Evolutionary conservation across 164 flowering plant genomes (phyloP), one percentile per base, ranked within the genome.

Genomic region (Aristolochia fimbriata): DNA sequence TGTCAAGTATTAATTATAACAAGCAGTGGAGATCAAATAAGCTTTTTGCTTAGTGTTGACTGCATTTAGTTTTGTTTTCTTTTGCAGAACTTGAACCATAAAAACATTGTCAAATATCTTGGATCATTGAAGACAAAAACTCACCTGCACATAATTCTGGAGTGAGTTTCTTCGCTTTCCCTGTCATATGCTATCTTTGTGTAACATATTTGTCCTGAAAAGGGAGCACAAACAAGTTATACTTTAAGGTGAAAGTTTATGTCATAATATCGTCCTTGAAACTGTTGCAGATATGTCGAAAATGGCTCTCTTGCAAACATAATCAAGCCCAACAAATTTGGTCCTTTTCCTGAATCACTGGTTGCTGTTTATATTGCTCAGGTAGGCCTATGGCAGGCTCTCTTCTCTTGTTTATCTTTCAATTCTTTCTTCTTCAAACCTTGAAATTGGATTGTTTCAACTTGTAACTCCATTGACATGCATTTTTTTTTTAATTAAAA

Each of bases 271-370:
- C 8, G 43, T 51, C 51, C 16, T 47, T 57, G 57, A 31, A 55
- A 12, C 51, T 59, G 23, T 13, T 65, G 46, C 63, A 94, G 99
- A 77, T 94, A 94, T 80, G 96, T 91, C 71, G 99, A 94, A 77
- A 94, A 94, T 80, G 97, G 99, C 50, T 94, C 99, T 62, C 96
- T 94, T 74, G 99, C 99, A 53, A 88, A 87, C 75, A 94, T 94
- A 60, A 88, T 91, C 52, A 94, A 91, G 82, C 97, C 99, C 72
- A 94, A 83, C 65, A 94, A 94, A 60, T 94, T 94, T 77, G 99
- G 99, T 37, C 97, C 99, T 60, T 88, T 94, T 69, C 96, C 99
- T 23, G 99, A 94, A 71, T 85, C 89, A 11, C 60, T 94, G 72
- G 99, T 88, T 62, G 97, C 96, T 67, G 91, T 87, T 65, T 94